Evolutionary conservation across 2,329 filamentous ascomycete genomes (phyloP).

Genomic region (Pseudogymnoascus pannorum): DNA sequence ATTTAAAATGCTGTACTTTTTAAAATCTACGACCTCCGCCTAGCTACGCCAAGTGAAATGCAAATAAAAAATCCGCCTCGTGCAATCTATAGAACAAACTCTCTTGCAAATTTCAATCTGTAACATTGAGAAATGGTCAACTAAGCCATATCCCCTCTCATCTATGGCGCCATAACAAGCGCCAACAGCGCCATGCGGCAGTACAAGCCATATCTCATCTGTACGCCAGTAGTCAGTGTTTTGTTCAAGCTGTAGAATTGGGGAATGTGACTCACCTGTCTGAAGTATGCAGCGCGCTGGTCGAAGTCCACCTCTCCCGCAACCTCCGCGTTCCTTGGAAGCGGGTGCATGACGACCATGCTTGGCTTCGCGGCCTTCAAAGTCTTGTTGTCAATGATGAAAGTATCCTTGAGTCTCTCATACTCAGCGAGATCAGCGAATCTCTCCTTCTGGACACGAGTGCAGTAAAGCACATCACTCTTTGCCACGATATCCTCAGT

Average conservation of each 20-base stretch:
- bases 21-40: constrained; percentile 7
- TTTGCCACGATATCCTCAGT: constrained; percentile 79
- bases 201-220: constrained; percentile 98
- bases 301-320: constrained; percentile 96
- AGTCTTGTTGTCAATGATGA: constrained; percentile 83
- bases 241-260: constrained; percentile 3
- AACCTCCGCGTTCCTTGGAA: constrained; percentile 90
- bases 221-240: constrained; percentile 16
- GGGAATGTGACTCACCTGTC: constrained; percentile 68
- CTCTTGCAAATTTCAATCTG: neutral
- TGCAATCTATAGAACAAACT: neutral
- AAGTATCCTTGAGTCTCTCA: constrained; percentile 79
- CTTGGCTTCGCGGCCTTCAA: constrained; percentile 85
- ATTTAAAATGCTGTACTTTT: constrained; percentile 8
- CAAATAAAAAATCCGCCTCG: constrained; percentile 4
- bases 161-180: constrained; percentile 63
- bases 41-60: constrained; percentile 6
- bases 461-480: constrained; percentile 94
- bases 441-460: constrained; percentile 90
- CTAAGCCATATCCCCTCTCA: neutral
- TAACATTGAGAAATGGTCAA: neutral
- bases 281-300: constrained; percentile 92
- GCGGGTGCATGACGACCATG: constrained; percentile 92
- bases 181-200: constrained; percentile 96
- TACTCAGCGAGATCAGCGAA: constrained; percentile 78